Evolutionary conservation across 148 eudicot genomes (phyloP).

Genomic region (Rhododendron williamsianum): DNA sequence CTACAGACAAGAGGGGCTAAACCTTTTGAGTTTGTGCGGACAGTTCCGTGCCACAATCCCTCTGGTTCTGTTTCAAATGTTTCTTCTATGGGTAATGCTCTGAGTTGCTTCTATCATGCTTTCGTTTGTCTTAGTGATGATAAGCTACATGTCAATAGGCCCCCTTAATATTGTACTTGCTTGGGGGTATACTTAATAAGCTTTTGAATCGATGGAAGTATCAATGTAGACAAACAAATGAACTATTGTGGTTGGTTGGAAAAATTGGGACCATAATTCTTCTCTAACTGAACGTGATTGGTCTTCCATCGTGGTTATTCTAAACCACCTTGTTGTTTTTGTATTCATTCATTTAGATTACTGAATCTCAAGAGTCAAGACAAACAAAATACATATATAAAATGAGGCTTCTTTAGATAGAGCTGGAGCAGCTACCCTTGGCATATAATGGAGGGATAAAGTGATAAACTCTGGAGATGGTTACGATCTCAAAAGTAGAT

Average conservation of each 20-base stretch:
- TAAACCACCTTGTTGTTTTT: not conserved
- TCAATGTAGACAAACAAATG: not conserved
- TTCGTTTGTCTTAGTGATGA: not conserved
- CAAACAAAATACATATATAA: not conserved
- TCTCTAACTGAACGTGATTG: not conserved
- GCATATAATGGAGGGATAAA: not conserved
- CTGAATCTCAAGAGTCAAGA: not conserved
- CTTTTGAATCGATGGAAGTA: not conserved
- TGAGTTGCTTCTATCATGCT: not conserved
- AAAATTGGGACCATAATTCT: not conserved
- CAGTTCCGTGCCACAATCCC: conserved; percentile 64
- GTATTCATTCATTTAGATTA: no score
- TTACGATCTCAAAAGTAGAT: not conserved
- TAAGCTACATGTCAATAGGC: not conserved
- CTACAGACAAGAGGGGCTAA: conserved; percentile 57
- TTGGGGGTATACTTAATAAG: not conserved
- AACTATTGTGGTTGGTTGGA: not conserved
- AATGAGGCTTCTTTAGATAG: not conserved
- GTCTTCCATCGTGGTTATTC: not conserved
- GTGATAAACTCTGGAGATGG: not conserved
- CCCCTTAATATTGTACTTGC: not conserved
- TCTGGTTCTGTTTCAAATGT: conserved; percentile 31
- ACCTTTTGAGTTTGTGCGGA: conserved; percentile 62
- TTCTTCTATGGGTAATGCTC: conserved; percentile 43
- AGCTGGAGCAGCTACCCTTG: not conserved